Percentiles rank a stretch among this genome's conserved stretches.
These are phyloP conservation scores for Populus hybrid DNA, from an alignment of 441 rosid genomes.

Conservation along the genomic window DNA sequence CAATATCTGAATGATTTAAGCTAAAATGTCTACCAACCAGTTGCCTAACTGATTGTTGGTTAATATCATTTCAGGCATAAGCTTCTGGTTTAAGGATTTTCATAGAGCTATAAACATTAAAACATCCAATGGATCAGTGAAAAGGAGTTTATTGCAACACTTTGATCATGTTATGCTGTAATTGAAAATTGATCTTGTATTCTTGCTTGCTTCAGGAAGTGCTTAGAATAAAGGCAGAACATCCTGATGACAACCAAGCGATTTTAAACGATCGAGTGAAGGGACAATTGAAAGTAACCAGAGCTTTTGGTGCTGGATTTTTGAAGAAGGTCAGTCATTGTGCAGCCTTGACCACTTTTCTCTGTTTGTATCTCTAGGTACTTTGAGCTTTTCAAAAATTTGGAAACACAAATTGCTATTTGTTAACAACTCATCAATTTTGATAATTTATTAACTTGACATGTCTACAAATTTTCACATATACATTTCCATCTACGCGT, in stretches of 20 bases:
- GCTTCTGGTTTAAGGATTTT: neutral
- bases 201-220: slow-evolving; percentile 63
- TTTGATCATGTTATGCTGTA: neutral
- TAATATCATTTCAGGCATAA: slow-evolving; percentile 1
- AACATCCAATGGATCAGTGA: neutral
- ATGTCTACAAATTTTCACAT: neutral
- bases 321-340: slow-evolving; percentile 67
- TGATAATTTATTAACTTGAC: neutral
- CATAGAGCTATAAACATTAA: slow-evolving; percentile 3
- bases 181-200: slow-evolving; percentile 13
- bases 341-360: slow-evolving; percentile 1
- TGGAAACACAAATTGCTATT: neutral
- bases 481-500: neutral
- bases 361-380: neutral
- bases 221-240: slow-evolving; percentile 71
- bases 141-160: neutral
- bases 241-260: slow-evolving; percentile 77
- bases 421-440: slow-evolving; percentile 3
- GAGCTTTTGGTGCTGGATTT: slow-evolving; percentile 96
- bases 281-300: slow-evolving; percentile 87
- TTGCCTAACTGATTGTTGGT: neutral
- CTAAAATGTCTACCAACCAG: neutral
- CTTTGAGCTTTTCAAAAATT: slow-evolving; percentile 5
- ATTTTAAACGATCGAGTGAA: slow-evolving; percentile 84
- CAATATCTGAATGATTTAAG: neutral